Percentiles rank a stretch among this genome's conserved stretches.
These are phyloP conservation scores for Nissolia schottii DNA, from an alignment of 306 rosid species.

Conservation along the genomic window DNA sequence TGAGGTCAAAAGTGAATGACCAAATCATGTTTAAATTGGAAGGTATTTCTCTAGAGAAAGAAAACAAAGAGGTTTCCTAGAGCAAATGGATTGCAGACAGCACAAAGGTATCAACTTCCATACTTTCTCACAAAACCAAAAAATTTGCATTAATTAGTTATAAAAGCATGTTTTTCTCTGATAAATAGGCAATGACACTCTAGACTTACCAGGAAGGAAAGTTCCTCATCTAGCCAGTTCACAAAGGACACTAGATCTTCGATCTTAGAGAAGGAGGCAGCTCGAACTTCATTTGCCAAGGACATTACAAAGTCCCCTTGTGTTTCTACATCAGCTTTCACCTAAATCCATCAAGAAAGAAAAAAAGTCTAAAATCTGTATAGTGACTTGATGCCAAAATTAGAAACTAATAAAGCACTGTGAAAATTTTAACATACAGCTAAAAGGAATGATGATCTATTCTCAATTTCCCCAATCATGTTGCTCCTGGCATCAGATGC, in stretches of 20 bases:
- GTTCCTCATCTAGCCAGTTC: constrained; percentile 87
- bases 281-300: constrained; percentile 85
- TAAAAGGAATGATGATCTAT: constrained; percentile 74
- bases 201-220: constrained; percentile 36
- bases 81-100: not conserved
- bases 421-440: constrained; percentile 45
- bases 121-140: constrained; percentile 1
- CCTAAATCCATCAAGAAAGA: constrained; percentile 17
- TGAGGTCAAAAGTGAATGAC: not conserved
- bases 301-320: constrained; percentile 81
- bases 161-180: not conserved
- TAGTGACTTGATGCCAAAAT: not conserved
- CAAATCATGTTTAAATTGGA: not conserved
- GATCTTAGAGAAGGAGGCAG: constrained; percentile 62
- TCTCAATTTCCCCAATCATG: constrained; percentile 84
- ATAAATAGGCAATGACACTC: not conserved
- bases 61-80: not conserved
- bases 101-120: not conserved
- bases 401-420: not conserved
- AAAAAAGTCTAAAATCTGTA: not conserved
- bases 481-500: constrained; percentile 70
- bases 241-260: constrained; percentile 80
- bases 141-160: not conserved
- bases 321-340: constrained; percentile 81
- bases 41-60: not conserved